These are phyloP conservation scores for Peniophora sp. DNA, from an alignment of 1,284 basidiomycete species.

Conservation along the genomic window DNA sequence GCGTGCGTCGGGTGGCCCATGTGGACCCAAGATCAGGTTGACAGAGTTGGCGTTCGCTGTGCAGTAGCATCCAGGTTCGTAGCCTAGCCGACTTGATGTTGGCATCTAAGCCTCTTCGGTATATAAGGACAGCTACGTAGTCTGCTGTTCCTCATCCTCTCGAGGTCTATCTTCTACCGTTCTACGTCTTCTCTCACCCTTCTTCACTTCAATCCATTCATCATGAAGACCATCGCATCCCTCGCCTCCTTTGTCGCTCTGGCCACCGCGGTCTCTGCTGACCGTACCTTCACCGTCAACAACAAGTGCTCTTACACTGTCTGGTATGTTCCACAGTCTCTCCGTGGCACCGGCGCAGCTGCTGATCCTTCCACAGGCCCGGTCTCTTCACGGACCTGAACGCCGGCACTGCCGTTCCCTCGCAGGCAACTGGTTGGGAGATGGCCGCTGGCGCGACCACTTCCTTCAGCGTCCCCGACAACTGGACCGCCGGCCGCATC, in stretches of 20 bases:
- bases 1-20: too few species aligned
- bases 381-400: conserved; percentile 9
- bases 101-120: too few species aligned
- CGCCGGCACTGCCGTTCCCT: conserved; percentile 16
- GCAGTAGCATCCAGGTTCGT: too few species aligned
- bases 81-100: too few species aligned
- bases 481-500: conserved; percentile 40
- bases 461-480: conserved; percentile 35
- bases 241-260: conserved; percentile 9
- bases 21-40: too few species aligned
- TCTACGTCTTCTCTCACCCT: background rate
- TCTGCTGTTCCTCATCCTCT: too few species aligned
- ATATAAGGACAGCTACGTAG: too few species aligned
- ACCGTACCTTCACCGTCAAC: conserved; percentile 5
- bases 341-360: background rate
- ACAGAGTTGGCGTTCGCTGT: too few species aligned
- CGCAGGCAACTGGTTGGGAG: conserved; percentile 37
- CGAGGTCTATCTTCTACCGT: too few species aligned
- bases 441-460: conserved; percentile 27
- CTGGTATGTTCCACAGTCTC: conserved; percentile 2
- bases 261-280: conserved; percentile 3
- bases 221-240: background rate
- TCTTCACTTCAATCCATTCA: background rate
- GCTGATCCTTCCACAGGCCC: background rate
- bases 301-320: conserved; percentile 9